Conservation (phyloP, 176 grass and related monocot genomes). For the Aegilops bicornis region DNA sequence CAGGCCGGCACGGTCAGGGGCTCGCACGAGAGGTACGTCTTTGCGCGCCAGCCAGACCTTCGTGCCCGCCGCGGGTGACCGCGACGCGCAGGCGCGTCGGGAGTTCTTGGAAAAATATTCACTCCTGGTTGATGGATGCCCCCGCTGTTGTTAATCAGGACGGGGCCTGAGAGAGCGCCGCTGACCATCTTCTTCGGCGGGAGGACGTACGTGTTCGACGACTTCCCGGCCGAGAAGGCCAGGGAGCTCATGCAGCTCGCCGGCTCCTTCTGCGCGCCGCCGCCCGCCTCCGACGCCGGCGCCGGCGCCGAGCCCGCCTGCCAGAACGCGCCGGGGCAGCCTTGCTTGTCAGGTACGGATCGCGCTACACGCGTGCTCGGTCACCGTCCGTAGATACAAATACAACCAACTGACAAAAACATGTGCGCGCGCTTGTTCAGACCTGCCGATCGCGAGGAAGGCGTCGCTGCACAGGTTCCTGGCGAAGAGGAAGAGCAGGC, state of each 20-base stretch:
- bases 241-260: constrained; percentile 61
- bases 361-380: no score
- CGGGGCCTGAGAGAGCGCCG: constrained; percentile 39
- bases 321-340: constrained; percentile 7
- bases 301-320: background rate
- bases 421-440: constrained; percentile 27
- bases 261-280: constrained; percentile 23
- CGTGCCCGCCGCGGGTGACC: no score
- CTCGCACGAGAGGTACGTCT: constrained; percentile 13
- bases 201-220: constrained; percentile 65
- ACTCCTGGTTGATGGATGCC: background rate
- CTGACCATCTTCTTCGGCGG: constrained; percentile 87
- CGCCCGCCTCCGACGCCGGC: background rate
- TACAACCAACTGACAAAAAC: background rate
- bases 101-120: background rate
- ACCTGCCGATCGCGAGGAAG: constrained; percentile 88
- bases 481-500: constrained; percentile 70
- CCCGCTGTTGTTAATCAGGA: background rate
- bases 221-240: constrained; percentile 73
- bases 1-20: constrained; percentile 24
- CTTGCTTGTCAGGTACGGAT: constrained; percentile 35
- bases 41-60: no score
- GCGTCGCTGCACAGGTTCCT: constrained; percentile 86
- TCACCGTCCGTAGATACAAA: no score
- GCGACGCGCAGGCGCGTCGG: background rate